phyloP scores from a whole-genome alignment of 1,139 yeast species.

The Yamadazyma triangularis region DNA sequence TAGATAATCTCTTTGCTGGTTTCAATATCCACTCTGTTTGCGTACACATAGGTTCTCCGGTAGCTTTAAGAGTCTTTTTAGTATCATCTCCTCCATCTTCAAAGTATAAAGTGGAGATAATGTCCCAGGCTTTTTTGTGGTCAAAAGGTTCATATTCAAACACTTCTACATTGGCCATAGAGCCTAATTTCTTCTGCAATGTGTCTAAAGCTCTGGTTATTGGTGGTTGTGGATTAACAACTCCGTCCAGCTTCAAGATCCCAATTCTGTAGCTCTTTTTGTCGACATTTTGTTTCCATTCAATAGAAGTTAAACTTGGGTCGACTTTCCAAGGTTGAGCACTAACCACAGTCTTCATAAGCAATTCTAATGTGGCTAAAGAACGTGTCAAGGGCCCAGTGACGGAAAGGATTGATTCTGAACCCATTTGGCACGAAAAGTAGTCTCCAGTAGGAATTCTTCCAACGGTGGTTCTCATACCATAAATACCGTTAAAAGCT shows the following conservation, averaged over 20 bases:
- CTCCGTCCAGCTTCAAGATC: conserved; percentile 15
- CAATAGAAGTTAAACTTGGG: conserved; percentile 8
- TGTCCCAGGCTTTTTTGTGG: conserved; percentile 2
- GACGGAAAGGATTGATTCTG: conserved; percentile 39
- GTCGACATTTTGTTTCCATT: conserved; percentile 14
- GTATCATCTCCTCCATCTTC: conserved; percentile 22
- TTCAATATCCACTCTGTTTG: conserved; percentile 16
- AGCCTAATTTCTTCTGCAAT: conserved; percentile 11
- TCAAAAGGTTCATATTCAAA: conserved; percentile 8
- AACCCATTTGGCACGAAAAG: conserved; percentile 19
- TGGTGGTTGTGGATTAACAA: conserved; percentile 19
- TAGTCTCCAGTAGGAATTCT: conserved; percentile 17
- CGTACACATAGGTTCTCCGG: conserved; percentile 18
- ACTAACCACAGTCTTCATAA: conserved; percentile 17
- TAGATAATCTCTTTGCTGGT: conserved; percentile 6
- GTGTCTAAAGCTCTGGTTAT: conserved; percentile 17
- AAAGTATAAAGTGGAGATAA: conserved; percentile 11
- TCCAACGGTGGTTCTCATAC: conserved; percentile 18
- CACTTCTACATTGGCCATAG: conserved; percentile 12
- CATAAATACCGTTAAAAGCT: conserved; percentile 23
- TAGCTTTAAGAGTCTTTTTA: conserved; percentile 9
- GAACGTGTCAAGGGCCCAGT: conserved; percentile 39
- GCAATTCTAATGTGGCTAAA: conserved; percentile 12
- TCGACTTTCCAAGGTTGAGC: conserved; percentile 20
- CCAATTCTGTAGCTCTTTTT: conserved; percentile 9